Conservation (phyloP, 1,284 basidiomycete genomes). For the Sporisorium iseilematis-ciliati region DNA sequence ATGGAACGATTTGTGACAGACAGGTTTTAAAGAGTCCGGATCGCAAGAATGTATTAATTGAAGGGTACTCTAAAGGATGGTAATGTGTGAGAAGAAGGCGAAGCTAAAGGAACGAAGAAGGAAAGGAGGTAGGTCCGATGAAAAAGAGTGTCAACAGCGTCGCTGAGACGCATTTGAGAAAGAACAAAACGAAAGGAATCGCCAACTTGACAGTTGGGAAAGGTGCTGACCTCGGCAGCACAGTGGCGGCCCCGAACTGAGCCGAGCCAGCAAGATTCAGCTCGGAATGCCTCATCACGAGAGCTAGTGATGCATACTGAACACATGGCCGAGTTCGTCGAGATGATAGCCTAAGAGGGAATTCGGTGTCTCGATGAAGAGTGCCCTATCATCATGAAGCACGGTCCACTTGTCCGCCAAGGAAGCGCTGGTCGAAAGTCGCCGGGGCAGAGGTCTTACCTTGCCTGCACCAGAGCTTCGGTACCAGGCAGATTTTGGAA, state of each 20-base stretch:
- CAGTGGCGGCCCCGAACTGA: too few species aligned
- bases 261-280: too few species aligned
- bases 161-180: not conserved
- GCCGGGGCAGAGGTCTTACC: not conserved
- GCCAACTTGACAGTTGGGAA: too few species aligned
- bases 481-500: not conserved
- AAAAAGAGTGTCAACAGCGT: too few species aligned
- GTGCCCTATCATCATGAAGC: not conserved
- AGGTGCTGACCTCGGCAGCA: too few species aligned
- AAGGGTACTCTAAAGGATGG: not conserved
- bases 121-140: too few species aligned
- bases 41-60: too few species aligned
- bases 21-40: not conserved
- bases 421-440: not conserved
- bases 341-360: not conserved
- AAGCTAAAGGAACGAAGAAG: too few species aligned
- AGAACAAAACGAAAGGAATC: not conserved
- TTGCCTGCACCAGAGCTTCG: not conserved
- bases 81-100: not conserved
- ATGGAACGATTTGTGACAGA: not conserved
- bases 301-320: not conserved
- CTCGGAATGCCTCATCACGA: too few species aligned
- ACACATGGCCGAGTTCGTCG: conserved; percentile 1
- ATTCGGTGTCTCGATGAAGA: not conserved
- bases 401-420: not conserved